Base-by-base conservation (phyloP, 805 yeast species). In the Ogataea paradorogensis region DNA sequence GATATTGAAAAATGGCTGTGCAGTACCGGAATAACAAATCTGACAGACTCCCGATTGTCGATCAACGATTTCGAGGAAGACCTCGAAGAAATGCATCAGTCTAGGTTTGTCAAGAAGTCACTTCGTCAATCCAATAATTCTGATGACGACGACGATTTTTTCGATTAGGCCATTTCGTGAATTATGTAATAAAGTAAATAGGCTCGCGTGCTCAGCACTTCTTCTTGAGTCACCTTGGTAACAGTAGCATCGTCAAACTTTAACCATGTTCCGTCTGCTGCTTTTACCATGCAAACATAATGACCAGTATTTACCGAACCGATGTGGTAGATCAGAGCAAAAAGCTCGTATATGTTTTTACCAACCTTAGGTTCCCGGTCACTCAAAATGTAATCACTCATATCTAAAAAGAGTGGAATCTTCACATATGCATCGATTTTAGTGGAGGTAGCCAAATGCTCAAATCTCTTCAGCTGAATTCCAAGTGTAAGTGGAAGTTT, bases 271-370 rank as follows among this genome's bases (percentile, higher is more conserved):
- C 88, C 84, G 29, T 76, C 74, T n/a, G 76, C 67, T 39, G 71
- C 76, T 57, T 90, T 91, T 45, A 86, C 75, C 53, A 82, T 72
- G 13, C 93, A 82, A 10, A 90, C 74, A 59, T 93, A 93, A 61
- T 93, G 99, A 9, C 99, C 99, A 2, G 97, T 93, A 58, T 88
- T 88, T 6, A 91, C 93, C 14, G 91, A 81, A 1, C 99, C 99
- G 24, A 80, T 80, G 61, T 93, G 99, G 52, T 88, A 80, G 8
- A 93, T 83, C 23, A 90, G 77, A 2, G 91, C 96, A 62, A 81
- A 88, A 29, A 93, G 70, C 62, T 91, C 96, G 62, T 84, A 91
- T 2, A 78, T 62, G 13, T 39, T 38, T 36, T 40, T 64, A 14
- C 63, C 55, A 2, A 36, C 20, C 13, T 35, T 35, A 5, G 30